Evolutionary conservation across 2,329 filamentous ascomycete genomes (phyloP).

Genomic region (Diaporthe velutina): DNA sequence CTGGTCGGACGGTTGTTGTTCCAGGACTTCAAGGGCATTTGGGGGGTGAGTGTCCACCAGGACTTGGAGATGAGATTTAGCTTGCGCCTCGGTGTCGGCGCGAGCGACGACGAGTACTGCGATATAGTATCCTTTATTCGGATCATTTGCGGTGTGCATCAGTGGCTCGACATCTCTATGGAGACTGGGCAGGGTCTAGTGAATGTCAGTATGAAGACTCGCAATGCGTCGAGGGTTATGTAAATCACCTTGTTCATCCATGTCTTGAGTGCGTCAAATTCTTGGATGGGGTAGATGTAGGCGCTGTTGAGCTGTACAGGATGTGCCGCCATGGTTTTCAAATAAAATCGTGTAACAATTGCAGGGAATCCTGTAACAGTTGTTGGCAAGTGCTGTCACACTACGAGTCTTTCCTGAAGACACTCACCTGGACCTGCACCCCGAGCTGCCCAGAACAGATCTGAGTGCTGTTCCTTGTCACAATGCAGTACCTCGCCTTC

Average conservation of each 20-base stretch:
- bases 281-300: not conserved
- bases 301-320: not conserved
- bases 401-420: rapidly evolving
- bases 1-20: not conserved
- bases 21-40: not conserved
- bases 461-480: not conserved
- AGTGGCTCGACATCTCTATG: not conserved
- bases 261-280: not conserved
- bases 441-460: not conserved
- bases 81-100: not conserved
- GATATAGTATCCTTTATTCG: not conserved
- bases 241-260: not conserved
- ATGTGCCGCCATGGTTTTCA: not conserved
- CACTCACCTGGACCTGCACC: not conserved
- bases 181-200: not conserved
- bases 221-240: not conserved
- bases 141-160: not conserved
- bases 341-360: not conserved
- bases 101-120: not conserved
- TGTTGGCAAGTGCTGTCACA: not conserved
- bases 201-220: not conserved
- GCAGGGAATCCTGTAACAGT: not conserved
- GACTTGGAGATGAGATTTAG: not conserved
- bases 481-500: not conserved
- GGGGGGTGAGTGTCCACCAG: not conserved